Evolutionary conservation across 2,329 filamentous ascomycete species (phyloP).

Genomic region (Trichoderma brevicompactum): DNA sequence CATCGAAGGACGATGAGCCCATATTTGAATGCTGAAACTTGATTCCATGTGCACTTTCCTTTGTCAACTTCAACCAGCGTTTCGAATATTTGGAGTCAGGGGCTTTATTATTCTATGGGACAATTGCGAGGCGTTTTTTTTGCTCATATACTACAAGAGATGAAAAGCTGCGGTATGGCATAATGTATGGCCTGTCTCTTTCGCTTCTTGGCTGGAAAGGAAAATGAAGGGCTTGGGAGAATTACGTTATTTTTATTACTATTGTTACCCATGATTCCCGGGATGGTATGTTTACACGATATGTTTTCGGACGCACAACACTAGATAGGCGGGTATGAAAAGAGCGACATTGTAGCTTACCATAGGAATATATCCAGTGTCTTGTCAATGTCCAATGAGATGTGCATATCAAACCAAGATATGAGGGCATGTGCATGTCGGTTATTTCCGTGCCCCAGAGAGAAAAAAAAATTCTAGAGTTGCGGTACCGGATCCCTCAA

Average conservation of each 20-base stretch:
- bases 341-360: not conserved
- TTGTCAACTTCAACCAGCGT: not conserved
- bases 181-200: constrained; percentile 14
- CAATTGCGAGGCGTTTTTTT: constrained; percentile 23
- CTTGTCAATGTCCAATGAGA: too few species aligned
- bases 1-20: constrained; percentile 36
- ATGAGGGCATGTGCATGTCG: too few species aligned
- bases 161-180: constrained; percentile 1
- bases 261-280: constrained; percentile 8
- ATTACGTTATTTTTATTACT: not conserved
- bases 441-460: too few species aligned
- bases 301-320: not conserved
- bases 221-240: not conserved
- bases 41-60: not conserved
- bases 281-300: not conserved
- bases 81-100: constrained; percentile 8
- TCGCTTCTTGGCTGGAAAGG: not conserved
- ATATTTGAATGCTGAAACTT: not conserved
- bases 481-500: too few species aligned
- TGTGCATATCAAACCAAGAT: too few species aligned
- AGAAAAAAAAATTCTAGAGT: too few species aligned
- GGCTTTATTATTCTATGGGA: not conserved
- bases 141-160: not conserved
- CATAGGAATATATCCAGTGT: too few species aligned
- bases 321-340: not conserved